Base-by-base conservation (phyloP, 805 yeast species). In the Scheffersomyces stipitis region DNA sequence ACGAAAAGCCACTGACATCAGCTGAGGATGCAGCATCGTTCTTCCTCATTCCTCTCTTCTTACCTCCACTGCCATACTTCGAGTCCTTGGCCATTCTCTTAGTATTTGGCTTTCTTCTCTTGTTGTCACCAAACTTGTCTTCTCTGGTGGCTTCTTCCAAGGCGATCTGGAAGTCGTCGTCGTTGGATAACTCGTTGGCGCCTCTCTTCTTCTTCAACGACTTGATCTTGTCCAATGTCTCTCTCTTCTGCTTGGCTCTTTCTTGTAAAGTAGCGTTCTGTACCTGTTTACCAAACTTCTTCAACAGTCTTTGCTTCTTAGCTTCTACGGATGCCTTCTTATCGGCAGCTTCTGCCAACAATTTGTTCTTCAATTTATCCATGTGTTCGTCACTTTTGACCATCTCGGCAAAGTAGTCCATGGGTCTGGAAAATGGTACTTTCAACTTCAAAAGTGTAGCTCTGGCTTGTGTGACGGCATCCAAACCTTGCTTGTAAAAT, bases 331-430 rank as follows among this genome's bases (percentile, higher is more conserved):
- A 75, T 1, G 96, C 96, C 64, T 84, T 86, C 79, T 87, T 87
- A 60, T 83, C 85, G 38, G 83, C 73, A 20, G 83, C 84, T 60
- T 88, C 96, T 46, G 79, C 75, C 30, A 89, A 73, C 51, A 91
- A 74, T 64, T 86, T 88, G 54, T 72, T 68, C 73, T 87, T 89
- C 57, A 93, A 76, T 65, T 80, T 86, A 56, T 88, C 96, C 99
- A 93, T 93, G 64, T 93, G 99, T 62, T 88, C 96, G 63, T 93
- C 99, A 37, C 90, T 83, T 70, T 93, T 93, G 42, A 89, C 86
- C 99, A 93, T 93, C 66, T 93, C 99, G 14, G 99, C 99, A 68
- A 93, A 93, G 63, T 87, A 93, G 60, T 93, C 99, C 54, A 78
- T 69, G 26, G 99, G 99, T 62, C 99, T 80, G 18, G 95, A 74